A percentile compares a stretch with the other conserved stretches of the same genome.
These are phyloP conservation scores for Sporormia fimetaria DNA, from an alignment of 495 filamentous ascomycete species.

Conservation along the genomic window DNA sequence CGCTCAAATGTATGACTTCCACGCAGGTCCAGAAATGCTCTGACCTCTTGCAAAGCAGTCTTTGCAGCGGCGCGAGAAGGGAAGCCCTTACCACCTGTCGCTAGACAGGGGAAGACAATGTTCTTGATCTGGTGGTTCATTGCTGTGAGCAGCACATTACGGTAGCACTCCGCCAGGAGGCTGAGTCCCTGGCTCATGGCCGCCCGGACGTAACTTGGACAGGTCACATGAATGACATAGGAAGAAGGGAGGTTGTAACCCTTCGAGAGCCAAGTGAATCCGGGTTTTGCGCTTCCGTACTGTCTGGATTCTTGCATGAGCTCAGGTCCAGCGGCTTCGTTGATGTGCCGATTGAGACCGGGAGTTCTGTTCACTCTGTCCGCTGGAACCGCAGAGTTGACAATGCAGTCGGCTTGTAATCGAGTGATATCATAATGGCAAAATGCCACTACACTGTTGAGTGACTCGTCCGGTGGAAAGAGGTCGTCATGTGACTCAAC, in stretches of 20 bases:
- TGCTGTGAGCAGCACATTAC: slow-evolving; percentile 7
- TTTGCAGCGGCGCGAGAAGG: slow-evolving; percentile 11
- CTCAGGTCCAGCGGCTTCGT: slow-evolving; percentile 14
- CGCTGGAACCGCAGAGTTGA: slow-evolving; percentile 13
- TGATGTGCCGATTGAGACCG: slow-evolving; percentile 10
- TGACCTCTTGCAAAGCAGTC: slow-evolving; percentile 19
- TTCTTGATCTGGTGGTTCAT: slow-evolving; percentile 12
- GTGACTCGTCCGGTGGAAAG: slow-evolving; percentile 12
- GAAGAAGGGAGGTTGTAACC: slow-evolving; percentile 1
- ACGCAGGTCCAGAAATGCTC: slow-evolving; percentile 16
- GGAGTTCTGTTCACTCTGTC: slow-evolving; percentile 1
- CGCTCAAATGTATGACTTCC: slow-evolving; percentile 9
- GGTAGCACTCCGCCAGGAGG: slow-evolving; percentile 19
- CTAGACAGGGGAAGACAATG: slow-evolving; percentile 18
- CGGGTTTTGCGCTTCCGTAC: slow-evolving; percentile 3
- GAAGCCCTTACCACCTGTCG: slow-evolving; percentile 16
- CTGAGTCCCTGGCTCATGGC: slow-evolving; percentile 3
- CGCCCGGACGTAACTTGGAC: slow-evolving; percentile 8
- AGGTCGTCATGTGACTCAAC: slow-evolving; percentile 14
- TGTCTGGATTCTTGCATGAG: slow-evolving; percentile 10
- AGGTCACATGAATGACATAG: slow-evolving; percentile 16
- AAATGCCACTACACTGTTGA: slow-evolving; percentile 15
- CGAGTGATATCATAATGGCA: slow-evolving; percentile 13
- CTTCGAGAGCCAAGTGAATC: slow-evolving; percentile 1
- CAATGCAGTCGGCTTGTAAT: slow-evolving; percentile 17